Conservation (phyloP, 768 basidiomycete genomes). For the Mycena pura region DNA sequence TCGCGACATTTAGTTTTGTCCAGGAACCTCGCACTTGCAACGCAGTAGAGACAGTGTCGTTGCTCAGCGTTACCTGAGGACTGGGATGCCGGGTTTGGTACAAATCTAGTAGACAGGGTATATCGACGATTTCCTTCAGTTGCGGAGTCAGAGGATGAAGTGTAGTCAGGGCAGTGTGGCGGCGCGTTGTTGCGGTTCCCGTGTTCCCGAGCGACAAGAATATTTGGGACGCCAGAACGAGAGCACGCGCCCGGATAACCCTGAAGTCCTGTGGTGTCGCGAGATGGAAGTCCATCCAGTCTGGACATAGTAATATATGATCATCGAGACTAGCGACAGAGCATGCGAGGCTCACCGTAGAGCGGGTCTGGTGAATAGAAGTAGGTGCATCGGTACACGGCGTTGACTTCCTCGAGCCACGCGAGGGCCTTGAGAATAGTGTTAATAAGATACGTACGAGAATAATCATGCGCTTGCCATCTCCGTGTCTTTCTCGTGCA, state of each 20-base stretch:
- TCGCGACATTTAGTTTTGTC: constrained; percentile 36
- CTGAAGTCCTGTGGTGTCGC: no score
- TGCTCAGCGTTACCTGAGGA: constrained; percentile 25
- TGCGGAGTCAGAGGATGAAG: background rate
- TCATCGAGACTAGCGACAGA: background rate
- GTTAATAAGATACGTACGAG: background rate
- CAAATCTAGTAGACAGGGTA: no score
- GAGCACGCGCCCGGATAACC: background rate
- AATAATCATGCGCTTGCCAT: background rate
- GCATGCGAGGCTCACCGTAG: background rate
- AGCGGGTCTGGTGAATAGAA: background rate
- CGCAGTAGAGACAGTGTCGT: constrained; percentile 19
- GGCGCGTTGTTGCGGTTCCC: background rate
- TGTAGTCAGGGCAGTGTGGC: background rate
- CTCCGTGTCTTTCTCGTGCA: background rate
- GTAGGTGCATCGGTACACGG: constrained; percentile 1
- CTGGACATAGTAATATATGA: no score
- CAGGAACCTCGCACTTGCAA: constrained; percentile 46
- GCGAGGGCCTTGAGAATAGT: constrained; percentile 2
- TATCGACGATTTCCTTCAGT: no score
- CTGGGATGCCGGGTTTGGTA: constrained; percentile 38
- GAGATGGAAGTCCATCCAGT: constrained; percentile 6
- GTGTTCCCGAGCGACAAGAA: background rate
- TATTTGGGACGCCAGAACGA: background rate
- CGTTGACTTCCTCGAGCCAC: constrained; percentile 9